A percentile compares a stretch with the other conserved stretches of the same genome.
Conservation (phyloP, 164 flowering plant species). For the Nelumbo lutea region DNA sequence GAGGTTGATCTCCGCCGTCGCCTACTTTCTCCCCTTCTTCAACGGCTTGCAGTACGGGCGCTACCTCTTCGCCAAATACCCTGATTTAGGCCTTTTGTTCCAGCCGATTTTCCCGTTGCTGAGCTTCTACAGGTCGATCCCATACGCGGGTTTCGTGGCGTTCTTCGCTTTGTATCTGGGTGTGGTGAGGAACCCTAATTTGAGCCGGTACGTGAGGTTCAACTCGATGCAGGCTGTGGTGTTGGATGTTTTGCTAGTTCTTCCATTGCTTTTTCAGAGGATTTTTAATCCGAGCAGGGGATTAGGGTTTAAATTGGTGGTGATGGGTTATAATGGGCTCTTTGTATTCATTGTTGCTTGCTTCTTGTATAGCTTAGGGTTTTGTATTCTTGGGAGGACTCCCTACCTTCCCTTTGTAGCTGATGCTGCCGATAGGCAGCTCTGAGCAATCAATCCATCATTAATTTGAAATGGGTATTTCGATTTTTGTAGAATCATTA, state of each 20-base stretch:
- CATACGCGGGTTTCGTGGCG: conserved; percentile 74
- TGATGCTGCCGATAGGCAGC: conserved; percentile 78
- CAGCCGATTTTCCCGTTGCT: conserved; percentile 71
- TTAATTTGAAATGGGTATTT: too few relatives aligned
- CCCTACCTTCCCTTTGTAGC: conserved; percentile 83
- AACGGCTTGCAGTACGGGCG: conserved; percentile 89
- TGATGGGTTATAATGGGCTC: conserved; percentile 46
- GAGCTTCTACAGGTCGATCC: conserved; percentile 58
- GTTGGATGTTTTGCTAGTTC: conserved; percentile 62
- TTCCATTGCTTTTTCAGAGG: conserved; percentile 62
- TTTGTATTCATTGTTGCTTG: conserved; percentile 54
- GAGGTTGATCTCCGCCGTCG: conserved; percentile 60
- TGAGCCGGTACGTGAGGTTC: conserved; percentile 69
- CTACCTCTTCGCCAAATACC: conserved; percentile 53
- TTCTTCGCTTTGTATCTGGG: conserved; percentile 82
- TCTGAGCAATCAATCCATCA: conserved; percentile 8
- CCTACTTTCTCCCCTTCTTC: conserved; percentile 86
- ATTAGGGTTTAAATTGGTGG: conserved; percentile 40
- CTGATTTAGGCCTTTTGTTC: conserved; percentile 36
- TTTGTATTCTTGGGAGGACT: conserved; percentile 56
- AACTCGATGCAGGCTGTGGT: conserved; percentile 96
- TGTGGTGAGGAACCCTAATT: conserved; percentile 62
- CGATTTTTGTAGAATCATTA: too few relatives aligned
- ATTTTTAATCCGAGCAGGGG: conserved; percentile 62
- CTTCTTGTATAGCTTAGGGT: conserved; percentile 55